Base-by-base conservation (phyloP, 768 basidiomycete genomes). In the Agrocybe praecox region DNA sequence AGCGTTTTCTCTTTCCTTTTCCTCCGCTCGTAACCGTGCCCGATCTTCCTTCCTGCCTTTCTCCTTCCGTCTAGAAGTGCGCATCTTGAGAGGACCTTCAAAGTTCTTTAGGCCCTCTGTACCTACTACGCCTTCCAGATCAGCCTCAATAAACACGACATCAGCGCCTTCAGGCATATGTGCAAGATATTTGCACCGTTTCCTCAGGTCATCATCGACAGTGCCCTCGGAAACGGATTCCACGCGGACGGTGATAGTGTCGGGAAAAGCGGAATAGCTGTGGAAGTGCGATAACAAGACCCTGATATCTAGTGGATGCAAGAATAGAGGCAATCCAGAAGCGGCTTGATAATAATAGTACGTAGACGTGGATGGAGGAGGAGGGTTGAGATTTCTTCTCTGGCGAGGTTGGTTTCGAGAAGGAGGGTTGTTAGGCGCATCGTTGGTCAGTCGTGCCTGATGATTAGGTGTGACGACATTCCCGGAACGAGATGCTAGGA, bases 331-430 rank as follows among this genome's bases (percentile, higher is more conserved):
- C 55, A 91, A 79, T 12, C 97, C 97, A 1, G 92, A 91, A 0
- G 93, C 86, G 17, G 94, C 90, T 70, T 98, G 97, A 70, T 98
- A 99, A 73, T 90, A 99, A 69, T 90, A 95, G 74, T 96, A 99
- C 9, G 93, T 89, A 10, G 92, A 89, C 15, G 91, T 90, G 17
- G 91, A 90, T 17, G 89, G 91, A 2, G 92, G 91, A 2, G 90
- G 91, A 1, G 92, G 90, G 64, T 94, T 94, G 62, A 94, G 71
- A 67, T 94, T 94, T 55, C 85, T 83, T 24, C 91, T 85, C 52
- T 86, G 86, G 55, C 82, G 81, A 32, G 81, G 82, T 50, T 68
- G 67, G 58, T 79, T 82, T 44, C 76, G 80, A 15, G 75, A 62
- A 45, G 53, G 49, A 45, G 53, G 49, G 48, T 53, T 14, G 18